Evolutionary conservation across 2,329 filamentous ascomycete species (phyloP), one percentile per base, ranked within the genome.

Genomic region (Exserohilum rostratum): DNA sequence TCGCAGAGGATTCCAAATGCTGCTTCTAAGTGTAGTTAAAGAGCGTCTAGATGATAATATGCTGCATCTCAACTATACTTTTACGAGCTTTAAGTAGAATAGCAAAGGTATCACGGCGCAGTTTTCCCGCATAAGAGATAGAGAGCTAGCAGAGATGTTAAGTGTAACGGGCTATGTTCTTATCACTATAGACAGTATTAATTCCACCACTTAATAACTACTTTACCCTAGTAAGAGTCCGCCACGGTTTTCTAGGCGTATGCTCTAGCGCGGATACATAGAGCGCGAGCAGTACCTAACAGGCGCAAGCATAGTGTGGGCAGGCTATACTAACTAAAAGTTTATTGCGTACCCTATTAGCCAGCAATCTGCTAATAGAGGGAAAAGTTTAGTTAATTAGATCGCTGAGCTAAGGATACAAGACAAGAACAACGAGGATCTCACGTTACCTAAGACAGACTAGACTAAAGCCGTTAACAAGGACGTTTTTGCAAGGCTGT

Each of bases 301-400:
- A 0, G 76, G 76, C 17, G 75, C 74, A 6, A 73, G 69, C 9
- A 79, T 80, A 77, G 72, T 80, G 3, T 79, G 78, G 78, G 76
- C 76, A 11, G 78, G 78, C 3, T 77, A 80, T 50, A 78, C 77
- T 1, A 75, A 80, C 53, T 77, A 79, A 51, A 79, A 80, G 39
- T 80, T 80, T 66, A 79, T 80, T 57, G 77, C 78, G 5, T 80
- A 80, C 50, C 78, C 77, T 1, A 79, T 80, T 35, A 74, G 73
- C 10, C 67, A 72, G 17, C 70, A 74, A 13, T 71, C 75, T 2
- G 66, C 68, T 29, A 63, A 67, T 15, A 66, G 67, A 3, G 74
- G 74, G 30, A 76, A 74, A 38, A 76, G 73, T 6, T 59, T 80
- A 3, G 76, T 80, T 6, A 80, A 80, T 48, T 80, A 78, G 78